These are phyloP conservation scores for Dunaliella primolecta DNA, from an alignment of 139 green algal genomes.

Conservation along the genomic window DNA sequence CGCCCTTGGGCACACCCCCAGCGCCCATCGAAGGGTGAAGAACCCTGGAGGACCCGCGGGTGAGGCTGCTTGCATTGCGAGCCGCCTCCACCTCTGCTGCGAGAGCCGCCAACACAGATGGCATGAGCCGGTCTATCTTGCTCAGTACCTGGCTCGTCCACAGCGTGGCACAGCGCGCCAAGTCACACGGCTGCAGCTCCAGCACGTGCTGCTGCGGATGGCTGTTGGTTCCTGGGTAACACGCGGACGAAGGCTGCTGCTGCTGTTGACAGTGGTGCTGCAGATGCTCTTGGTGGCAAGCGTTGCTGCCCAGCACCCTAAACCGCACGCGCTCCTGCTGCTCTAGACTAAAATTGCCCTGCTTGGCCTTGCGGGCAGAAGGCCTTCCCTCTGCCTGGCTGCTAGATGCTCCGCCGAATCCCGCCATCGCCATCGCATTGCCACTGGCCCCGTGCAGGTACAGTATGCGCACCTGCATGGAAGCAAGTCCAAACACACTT, in stretches of 20 bases:
- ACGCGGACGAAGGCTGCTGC: too few relatives aligned
- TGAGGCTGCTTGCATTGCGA: too few relatives aligned
- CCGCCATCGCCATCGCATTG: neutral
- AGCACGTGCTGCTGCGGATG: neutral
- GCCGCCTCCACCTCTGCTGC: too few relatives aligned
- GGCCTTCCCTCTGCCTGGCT: neutral
- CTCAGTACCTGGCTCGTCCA: neutral
- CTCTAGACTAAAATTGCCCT: too few relatives aligned
- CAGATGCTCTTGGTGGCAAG: too few relatives aligned
- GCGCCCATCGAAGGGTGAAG: too few relatives aligned
- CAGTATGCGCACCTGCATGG: neutral
- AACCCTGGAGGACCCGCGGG: too few relatives aligned
- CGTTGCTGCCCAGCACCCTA: neutral
- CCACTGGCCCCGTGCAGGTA: neutral
- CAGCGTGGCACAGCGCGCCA: neutral
- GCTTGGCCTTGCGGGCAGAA: neutral
- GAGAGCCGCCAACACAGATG: neutral
- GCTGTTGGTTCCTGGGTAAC: neutral
- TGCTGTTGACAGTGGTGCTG: too few relatives aligned
- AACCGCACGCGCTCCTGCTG: neutral
- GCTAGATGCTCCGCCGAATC: neutral
- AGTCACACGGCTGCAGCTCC: neutral
- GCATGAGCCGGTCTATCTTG: neutral
- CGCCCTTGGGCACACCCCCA: too few relatives aligned
- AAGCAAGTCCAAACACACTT: too few relatives aligned